These are phyloP conservation scores for Lizanozyma gosingica DNA, from an alignment of 1,139 yeast genomes.

Conservation along the genomic window DNA sequence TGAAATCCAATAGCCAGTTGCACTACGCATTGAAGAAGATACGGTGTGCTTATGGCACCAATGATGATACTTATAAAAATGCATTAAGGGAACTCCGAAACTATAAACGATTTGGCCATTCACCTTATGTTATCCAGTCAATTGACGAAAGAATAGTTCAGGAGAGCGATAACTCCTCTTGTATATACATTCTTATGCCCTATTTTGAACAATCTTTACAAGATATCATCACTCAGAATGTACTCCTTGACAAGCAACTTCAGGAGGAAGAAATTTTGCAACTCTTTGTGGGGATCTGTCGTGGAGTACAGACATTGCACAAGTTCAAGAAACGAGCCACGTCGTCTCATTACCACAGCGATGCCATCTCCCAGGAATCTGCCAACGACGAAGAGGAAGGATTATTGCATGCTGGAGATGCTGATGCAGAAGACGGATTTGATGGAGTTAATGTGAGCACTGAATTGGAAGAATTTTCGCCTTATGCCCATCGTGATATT, in stretches of 20 bases:
- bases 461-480: slow-evolving; percentile 50
- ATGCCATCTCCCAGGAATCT: slow-evolving; percentile 3
- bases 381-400: slow-evolving; percentile 22
- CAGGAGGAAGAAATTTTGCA: slow-evolving; percentile 55
- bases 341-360: slow-evolving; percentile 5
- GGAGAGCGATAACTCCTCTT: slow-evolving; percentile 71
- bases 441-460: slow-evolving; percentile 19
- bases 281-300: slow-evolving; percentile 58
- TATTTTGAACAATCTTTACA: slow-evolving; percentile 67
- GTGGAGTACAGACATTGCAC: slow-evolving; percentile 74
- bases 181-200: slow-evolving; percentile 73
- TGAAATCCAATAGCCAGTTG: slow-evolving; percentile 38
- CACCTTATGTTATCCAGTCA: slow-evolving; percentile 60
- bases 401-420: slow-evolving; percentile 20
- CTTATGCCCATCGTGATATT: slow-evolving; percentile 80
- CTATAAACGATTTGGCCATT: slow-evolving; percentile 55
- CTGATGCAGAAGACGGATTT: slow-evolving; percentile 17
- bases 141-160: slow-evolving; percentile 65
- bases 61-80: slow-evolving; percentile 44
- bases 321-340: slow-evolving; percentile 28
- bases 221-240: slow-evolving; percentile 59
- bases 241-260: slow-evolving; percentile 44
- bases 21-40: slow-evolving; percentile 75
- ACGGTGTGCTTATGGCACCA: slow-evolving; percentile 80
- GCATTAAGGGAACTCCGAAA: slow-evolving; percentile 74